Conservation (phyloP, 2,329 filamentous ascomycete species). For the Diaporthe helianthi region DNA sequence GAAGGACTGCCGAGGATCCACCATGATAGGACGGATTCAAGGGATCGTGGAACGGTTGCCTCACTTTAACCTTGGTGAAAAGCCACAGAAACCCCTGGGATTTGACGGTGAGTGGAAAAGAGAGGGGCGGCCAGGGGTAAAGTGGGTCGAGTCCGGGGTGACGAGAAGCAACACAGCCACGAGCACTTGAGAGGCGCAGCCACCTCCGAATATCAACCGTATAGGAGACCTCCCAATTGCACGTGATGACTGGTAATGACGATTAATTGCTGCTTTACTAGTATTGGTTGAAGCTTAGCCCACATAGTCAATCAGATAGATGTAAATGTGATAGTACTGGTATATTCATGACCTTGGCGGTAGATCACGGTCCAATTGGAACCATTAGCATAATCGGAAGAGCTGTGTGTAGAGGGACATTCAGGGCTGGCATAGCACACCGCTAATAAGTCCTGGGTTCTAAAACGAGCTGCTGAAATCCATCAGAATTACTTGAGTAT, state of each 20-base stretch:
- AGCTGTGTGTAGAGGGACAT: not conserved
- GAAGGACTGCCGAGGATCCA: not conserved
- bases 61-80: not conserved
- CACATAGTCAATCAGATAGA: not conserved
- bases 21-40: constrained; percentile 4
- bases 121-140: not conserved
- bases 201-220: not conserved
- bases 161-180: constrained; percentile 23
- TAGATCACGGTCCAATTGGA: no score
- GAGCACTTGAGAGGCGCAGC: constrained; percentile 28
- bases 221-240: constrained; percentile 18
- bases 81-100: not conserved
- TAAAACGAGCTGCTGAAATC: not conserved
- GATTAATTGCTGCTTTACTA: not conserved
- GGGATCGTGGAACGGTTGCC: constrained; percentile 18
- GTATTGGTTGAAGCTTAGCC: not conserved
- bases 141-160: constrained; percentile 13
- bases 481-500: no score
- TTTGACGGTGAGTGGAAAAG: constrained; percentile 21
- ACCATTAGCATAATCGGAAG: no score
- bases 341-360: no score
- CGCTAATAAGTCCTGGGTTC: not conserved
- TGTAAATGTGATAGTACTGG: no score
- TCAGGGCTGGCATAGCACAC: not conserved
- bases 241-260: not conserved